A percentile compares a stretch with the other conserved stretches of the same genome.
phyloP scores from a whole-genome alignment of 164 flowering plant genomes.

The Chimonanthus praecox region DNA sequence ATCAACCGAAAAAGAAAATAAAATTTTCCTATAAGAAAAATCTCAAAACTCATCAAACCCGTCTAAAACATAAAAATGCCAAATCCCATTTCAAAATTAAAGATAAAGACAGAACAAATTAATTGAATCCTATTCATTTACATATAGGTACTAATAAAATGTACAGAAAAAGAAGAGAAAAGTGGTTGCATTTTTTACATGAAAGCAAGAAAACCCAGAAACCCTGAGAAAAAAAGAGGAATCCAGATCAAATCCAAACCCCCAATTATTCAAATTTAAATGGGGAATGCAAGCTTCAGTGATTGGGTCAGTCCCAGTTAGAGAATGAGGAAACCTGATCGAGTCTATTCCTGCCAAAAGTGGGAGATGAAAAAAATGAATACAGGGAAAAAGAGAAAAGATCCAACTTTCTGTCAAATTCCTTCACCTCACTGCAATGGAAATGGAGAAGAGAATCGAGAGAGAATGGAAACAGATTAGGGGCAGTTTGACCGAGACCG shows the following conservation, averaged over 20 bases:
- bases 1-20: not conserved
- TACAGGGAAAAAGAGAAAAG: not conserved
- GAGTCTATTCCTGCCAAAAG: not conserved
- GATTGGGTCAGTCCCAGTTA: constrained; percentile 6
- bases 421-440: not conserved
- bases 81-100: not conserved
- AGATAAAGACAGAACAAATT: not conserved
- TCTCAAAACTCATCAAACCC: not conserved
- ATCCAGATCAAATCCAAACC: not conserved
- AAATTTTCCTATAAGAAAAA: not conserved
- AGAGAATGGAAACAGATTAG: not conserved
- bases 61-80: not conserved
- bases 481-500: not conserved
- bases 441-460: not conserved
- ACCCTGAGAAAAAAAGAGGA: not conserved
- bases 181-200: not conserved
- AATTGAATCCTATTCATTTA: not conserved
- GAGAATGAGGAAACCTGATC: constrained; percentile 10
- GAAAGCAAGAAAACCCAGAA: not conserved
- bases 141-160: no score
- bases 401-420: constrained; percentile 2
- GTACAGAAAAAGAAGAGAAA: not conserved
- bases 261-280: constrained; percentile 8
- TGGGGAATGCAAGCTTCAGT: constrained; percentile 3
- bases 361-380: not conserved